Conservation (phyloP, 2,329 filamentous ascomycete genomes). For the Apiospora phragmitis region DNA sequence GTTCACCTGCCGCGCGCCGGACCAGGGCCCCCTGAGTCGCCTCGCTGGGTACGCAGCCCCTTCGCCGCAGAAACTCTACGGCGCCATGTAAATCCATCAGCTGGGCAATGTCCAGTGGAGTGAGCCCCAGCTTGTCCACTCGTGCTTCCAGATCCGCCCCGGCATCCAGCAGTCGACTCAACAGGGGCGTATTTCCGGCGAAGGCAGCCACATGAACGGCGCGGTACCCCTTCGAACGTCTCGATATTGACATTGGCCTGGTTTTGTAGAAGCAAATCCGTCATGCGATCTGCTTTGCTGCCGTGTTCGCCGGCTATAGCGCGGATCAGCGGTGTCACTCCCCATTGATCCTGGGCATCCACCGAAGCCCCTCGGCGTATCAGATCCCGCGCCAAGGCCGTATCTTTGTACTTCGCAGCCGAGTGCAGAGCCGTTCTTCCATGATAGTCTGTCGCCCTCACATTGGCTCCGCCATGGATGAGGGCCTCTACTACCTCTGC, state of each 20-base stretch:
- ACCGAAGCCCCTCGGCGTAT: neutral
- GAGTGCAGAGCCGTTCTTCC: neutral
- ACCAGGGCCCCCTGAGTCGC: neutral
- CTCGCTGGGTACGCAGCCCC: neutral
- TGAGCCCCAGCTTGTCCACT: neutral
- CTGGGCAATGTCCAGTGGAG: neutral
- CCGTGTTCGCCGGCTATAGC: neutral
- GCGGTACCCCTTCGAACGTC: neutral
- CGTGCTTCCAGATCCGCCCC: neutral
- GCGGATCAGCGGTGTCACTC: neutral
- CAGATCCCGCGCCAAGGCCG: neutral
- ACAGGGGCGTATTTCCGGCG: neutral
- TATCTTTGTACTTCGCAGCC: neutral
- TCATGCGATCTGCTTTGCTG: neutral
- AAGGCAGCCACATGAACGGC: neutral
- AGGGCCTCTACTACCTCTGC: neutral
- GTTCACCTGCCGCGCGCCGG: neutral
- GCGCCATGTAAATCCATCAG: neutral
- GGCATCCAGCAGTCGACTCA: neutral
- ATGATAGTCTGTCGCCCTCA: neutral
- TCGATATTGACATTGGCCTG: neutral
- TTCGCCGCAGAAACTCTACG: neutral
- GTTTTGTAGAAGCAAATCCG: neutral
- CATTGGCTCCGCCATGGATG: neutral
- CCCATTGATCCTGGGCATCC: neutral